Conservation (phyloP, 108 stramenopile species). For the Nitzschia sp. region DNA sequence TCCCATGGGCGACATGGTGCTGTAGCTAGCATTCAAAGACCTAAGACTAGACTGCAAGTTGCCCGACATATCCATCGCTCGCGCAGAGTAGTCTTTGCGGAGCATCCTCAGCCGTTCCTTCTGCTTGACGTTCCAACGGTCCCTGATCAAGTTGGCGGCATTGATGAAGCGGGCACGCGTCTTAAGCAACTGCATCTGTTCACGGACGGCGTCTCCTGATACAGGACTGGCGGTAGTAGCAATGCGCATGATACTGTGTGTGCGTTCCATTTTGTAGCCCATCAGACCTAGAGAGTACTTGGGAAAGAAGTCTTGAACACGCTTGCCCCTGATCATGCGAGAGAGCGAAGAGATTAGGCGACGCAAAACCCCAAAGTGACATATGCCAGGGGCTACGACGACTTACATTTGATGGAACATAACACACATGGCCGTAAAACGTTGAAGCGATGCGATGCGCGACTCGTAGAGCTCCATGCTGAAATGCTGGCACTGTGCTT, state of each 20-base stretch:
- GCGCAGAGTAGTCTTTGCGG: neutral
- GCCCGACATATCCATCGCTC: too few relatives aligned
- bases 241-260: constrained; percentile 68
- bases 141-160: neutral
- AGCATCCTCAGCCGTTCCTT: neutral
- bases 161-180: neutral
- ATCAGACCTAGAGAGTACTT: constrained; percentile 58
- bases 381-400: neutral
- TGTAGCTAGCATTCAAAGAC: too few relatives aligned
- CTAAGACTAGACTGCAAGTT: too few relatives aligned
- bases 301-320: constrained; percentile 62
- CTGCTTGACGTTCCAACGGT: neutral
- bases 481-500: constrained; percentile 53
- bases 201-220: constrained; percentile 61
- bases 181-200: constrained; percentile 48
- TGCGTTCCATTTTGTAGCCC: constrained; percentile 66
- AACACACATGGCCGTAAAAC: constrained; percentile 77
- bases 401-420: constrained; percentile 77
- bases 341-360: neutral
- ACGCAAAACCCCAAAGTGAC: neutral
- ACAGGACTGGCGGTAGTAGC: constrained; percentile 74
- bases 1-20: too few relatives aligned
- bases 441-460: constrained; percentile 76
- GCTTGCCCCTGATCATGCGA: constrained; percentile 28
- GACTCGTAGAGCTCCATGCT: constrained; percentile 70